Percentiles rank a stretch among this genome's conserved stretches.
phyloP scores from a whole-genome alignment of 495 filamentous ascomycete genomes.

The Hyphodiscus hymeniophilus region DNA sequence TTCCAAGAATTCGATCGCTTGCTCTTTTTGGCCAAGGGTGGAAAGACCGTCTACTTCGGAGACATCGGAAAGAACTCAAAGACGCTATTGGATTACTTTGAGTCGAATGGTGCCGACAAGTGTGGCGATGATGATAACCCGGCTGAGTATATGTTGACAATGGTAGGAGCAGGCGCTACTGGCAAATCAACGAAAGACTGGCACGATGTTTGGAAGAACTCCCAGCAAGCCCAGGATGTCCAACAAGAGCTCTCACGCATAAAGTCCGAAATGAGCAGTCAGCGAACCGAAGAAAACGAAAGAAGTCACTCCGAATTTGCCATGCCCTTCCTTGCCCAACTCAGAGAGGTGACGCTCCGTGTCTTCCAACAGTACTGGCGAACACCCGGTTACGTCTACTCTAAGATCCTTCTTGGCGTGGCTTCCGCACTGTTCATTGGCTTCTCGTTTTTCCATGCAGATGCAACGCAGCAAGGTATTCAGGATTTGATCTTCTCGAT shows the following conservation, averaged over 20 bases:
- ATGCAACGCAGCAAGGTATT: conserved; percentile 54
- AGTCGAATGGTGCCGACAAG: conserved; percentile 59
- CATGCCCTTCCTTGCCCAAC: conserved; percentile 48
- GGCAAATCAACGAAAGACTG: conserved; percentile 52
- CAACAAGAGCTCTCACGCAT: conserved; percentile 65
- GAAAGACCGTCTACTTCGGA: conserved; percentile 75
- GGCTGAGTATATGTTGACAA: conserved; percentile 17
- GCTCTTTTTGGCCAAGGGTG: conserved; percentile 64
- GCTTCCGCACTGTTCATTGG: conserved; percentile 55
- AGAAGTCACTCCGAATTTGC: conserved; percentile 32
- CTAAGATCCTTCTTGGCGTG: conserved; percentile 52
- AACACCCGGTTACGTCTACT: conserved; percentile 48
- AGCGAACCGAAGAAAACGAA: conserved; percentile 50
- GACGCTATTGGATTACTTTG: conserved; percentile 61
- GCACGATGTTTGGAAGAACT: conserved; percentile 69
- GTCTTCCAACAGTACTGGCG: conserved; percentile 53
- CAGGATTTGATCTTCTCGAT: conserved; percentile 56
- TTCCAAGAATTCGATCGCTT: conserved; percentile 89
- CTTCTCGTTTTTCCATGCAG: conserved; percentile 60
- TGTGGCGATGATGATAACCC: conserved; percentile 70
- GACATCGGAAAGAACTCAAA: conserved; percentile 63
- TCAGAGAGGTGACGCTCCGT: conserved; percentile 40
- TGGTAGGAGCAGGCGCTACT: conserved; percentile 20
- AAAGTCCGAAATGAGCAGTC: conserved; percentile 51
- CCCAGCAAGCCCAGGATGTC: conserved; percentile 55